phyloP scores from a whole-genome alignment of 768 basidiomycete genomes.

The Strobilomyces confusus region DNA sequence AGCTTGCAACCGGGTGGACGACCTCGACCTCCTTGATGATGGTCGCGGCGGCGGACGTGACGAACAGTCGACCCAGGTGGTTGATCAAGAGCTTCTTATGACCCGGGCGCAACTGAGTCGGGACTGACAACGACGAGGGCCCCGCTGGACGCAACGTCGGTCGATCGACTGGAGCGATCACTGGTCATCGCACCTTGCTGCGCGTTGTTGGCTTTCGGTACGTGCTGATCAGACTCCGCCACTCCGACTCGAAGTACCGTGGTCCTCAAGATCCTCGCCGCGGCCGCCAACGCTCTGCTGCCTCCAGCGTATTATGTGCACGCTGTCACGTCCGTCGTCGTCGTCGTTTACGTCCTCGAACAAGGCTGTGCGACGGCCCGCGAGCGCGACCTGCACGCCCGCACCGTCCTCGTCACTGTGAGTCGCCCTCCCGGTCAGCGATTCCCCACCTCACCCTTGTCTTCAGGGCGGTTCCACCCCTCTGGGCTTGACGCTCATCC shows the following conservation, averaged over 20 bases:
- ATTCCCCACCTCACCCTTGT: not conserved
- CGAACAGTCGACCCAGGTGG: conserved; percentile 91
- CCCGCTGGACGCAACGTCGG: conserved; percentile 28
- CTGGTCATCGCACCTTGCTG: conserved; percentile 64
- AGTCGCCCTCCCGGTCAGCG: conserved; percentile 16
- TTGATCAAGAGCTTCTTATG: conserved; percentile 98
- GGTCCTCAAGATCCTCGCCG: conserved; percentile 50
- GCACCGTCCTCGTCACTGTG: conserved; percentile 70
- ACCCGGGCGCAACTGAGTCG: conserved; percentile 38
- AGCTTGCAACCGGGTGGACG: conserved; percentile 95
- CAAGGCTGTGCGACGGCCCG: conserved; percentile 69
- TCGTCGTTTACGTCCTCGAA: conserved; percentile 53
- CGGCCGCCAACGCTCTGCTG: conserved; percentile 39
- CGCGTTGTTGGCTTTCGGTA: conserved; percentile 84
- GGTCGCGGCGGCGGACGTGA: conserved; percentile 97
- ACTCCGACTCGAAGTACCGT: too few relatives aligned
- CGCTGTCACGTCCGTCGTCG: conserved; percentile 41
- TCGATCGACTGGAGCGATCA: too few relatives aligned
- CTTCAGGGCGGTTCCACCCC: conserved; percentile 72
- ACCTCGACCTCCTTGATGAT: conserved; percentile 98
- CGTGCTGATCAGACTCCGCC: too few relatives aligned
- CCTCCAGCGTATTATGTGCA: conserved; percentile 59
- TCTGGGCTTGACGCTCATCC: conserved; percentile 62
- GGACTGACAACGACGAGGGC: not conserved
- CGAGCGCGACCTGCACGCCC: conserved; percentile 72